A percentile compares a stretch with the other conserved stretches of the same genome.
These are phyloP conservation scores for Pisolithus marmoratus DNA, from an alignment of 768 basidiomycete genomes.

Conservation along the genomic window DNA sequence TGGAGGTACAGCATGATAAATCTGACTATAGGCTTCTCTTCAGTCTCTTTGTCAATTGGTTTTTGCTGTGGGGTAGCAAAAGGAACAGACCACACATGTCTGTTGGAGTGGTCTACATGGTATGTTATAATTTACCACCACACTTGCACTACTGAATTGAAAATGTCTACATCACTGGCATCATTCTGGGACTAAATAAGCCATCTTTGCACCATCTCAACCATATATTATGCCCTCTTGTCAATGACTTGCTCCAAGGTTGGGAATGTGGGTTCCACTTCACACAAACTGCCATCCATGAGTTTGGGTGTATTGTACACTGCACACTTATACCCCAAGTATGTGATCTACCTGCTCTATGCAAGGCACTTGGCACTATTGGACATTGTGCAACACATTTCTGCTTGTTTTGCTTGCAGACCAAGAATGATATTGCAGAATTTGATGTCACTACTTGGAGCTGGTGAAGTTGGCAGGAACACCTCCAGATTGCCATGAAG, in stretches of 20 bases:
- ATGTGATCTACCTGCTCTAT: constrained; percentile 18
- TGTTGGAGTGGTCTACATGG: constrained; percentile 26
- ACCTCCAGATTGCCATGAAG: constrained; percentile 8
- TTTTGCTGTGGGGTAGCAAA: constrained; percentile 30
- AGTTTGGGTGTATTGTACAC: no score
- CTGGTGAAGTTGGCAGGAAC: constrained; percentile 8
- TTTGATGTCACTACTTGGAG: constrained; percentile 15
- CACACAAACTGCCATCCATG: constrained; percentile 15
- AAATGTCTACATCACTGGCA: constrained; percentile 31
- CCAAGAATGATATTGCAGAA: no score
- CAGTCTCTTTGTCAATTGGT: constrained; percentile 32
- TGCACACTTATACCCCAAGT: constrained; percentile 24
- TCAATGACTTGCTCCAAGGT: constrained; percentile 30
- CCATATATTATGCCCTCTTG: constrained; percentile 31
- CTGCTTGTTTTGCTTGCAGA: no score
- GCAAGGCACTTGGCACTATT: constrained; percentile 20
- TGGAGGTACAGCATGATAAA: constrained; percentile 5
- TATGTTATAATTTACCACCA: constrained; percentile 26
- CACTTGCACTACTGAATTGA: constrained; percentile 24
- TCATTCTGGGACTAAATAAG: constrained; percentile 16
- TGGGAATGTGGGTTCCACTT: constrained; percentile 30
- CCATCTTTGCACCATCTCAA: constrained; percentile 29
- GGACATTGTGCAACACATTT: no score
- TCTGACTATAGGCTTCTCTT: constrained; percentile 20
- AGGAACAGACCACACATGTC: constrained; percentile 23